phyloP scores from a whole-genome alignment of 1,284 basidiomycete genomes.

The Cutaneotrichosporon curvatum region DNA sequence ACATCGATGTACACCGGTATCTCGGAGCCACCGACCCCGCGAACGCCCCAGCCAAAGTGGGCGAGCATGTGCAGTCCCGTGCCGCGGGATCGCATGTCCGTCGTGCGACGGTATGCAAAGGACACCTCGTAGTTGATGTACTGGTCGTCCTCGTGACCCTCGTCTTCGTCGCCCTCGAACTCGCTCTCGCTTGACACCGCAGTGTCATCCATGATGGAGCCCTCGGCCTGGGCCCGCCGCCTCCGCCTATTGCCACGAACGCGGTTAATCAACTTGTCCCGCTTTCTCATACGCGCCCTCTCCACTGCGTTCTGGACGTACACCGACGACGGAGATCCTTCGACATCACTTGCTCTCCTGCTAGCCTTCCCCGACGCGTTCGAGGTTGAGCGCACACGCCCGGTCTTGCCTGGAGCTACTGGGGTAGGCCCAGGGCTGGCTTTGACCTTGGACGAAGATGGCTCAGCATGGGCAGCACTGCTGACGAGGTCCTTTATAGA shows the following conservation, averaged over 20 bases:
- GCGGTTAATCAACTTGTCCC: not conserved
- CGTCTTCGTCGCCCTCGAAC: not conserved
- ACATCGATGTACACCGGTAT: slow-evolving; percentile 42
- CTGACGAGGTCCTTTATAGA: too few species aligned
- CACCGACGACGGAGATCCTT: not conserved
- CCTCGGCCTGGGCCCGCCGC: too few species aligned
- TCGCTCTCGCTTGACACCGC: not conserved
- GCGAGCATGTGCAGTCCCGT: slow-evolving; percentile 41
- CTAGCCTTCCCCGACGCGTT: too few species aligned
- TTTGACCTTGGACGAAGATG: too few species aligned
- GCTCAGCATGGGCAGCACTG: too few species aligned
- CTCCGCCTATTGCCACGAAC: too few species aligned
- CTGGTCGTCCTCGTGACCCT: slow-evolving; percentile 15
- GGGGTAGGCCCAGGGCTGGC: too few species aligned
- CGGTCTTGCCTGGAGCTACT: too few species aligned
- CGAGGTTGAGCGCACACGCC: too few species aligned
- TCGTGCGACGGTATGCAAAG: slow-evolving; percentile 34
- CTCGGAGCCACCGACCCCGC: slow-evolving; percentile 39
- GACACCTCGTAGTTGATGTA: slow-evolving; percentile 46
- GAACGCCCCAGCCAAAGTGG: slow-evolving; percentile 44
- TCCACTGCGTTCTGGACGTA: not conserved
- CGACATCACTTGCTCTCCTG: too few species aligned
- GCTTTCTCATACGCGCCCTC: slow-evolving; percentile 3
- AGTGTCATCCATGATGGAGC: too few species aligned
- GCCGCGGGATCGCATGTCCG: slow-evolving; percentile 26